Conservation (phyloP, 768 basidiomycete genomes). For the Mycena metata region DNA sequence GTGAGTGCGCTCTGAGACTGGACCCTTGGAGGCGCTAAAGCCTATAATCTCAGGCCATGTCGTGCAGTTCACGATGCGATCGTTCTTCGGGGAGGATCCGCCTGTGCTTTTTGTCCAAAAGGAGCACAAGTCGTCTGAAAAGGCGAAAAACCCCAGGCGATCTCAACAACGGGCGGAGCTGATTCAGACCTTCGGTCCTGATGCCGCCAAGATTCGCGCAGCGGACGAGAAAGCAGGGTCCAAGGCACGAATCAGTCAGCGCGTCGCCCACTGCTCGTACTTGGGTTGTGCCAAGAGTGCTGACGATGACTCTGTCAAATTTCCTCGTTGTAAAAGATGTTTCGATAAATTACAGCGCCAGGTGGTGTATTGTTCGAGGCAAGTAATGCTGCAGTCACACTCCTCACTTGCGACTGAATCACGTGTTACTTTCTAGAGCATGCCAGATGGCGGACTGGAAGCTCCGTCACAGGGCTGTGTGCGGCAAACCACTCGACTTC, state of each 20-base stretch:
- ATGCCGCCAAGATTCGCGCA: not conserved
- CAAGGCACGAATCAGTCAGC: slow-evolving; percentile 5
- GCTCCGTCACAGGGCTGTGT: slow-evolving; percentile 11
- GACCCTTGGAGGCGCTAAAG: not conserved
- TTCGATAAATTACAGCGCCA: slow-evolving; percentile 26
- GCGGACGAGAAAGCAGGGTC: not conserved
- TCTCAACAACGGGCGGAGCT: not conserved
- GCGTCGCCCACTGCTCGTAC: slow-evolving; percentile 26
- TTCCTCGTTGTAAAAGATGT: slow-evolving; percentile 25
- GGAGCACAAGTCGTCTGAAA: not conserved
- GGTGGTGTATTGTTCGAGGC: slow-evolving; percentile 34
- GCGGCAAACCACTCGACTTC: slow-evolving; percentile 2
- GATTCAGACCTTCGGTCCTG: not conserved
- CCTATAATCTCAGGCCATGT: not conserved
- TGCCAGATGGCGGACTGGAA: slow-evolving; percentile 25
- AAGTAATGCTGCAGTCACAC: not conserved
- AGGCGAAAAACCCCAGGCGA: not conserved
- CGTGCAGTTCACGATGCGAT: slow-evolving; percentile 25
- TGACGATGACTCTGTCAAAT: slow-evolving; percentile 14
- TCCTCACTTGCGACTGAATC: not conserved
- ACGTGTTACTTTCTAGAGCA: not conserved
- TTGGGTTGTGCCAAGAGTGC: slow-evolving; percentile 14
- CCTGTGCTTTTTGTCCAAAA: slow-evolving; percentile 16
- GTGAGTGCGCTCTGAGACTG: not conserved
- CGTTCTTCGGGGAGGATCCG: slow-evolving; percentile 15